Base-by-base conservation (phyloP, 352 stramenopile genomes). In the Globisporangium spiculum region DNA sequence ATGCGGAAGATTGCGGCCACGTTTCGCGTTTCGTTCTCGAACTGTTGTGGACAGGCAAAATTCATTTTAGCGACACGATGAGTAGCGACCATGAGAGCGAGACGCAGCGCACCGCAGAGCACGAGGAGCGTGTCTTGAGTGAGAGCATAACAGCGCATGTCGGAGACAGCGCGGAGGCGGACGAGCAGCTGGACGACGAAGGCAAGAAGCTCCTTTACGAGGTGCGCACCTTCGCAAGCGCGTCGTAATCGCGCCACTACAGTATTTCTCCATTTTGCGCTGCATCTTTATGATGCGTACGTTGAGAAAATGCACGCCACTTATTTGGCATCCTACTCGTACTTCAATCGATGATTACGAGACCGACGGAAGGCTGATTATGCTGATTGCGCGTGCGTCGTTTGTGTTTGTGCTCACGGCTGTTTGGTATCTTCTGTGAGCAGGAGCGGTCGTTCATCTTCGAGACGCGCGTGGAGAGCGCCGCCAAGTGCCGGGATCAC, bases 381-480 rank as follows among this genome's bases (percentile, higher is more conserved):
- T 34, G 27, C 36, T 58, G 22, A 16, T 9, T 36, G 54, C 38
- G 24, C 10, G 26, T 56, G 6, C 12, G n/a, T 63, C 7, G 14
- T 12, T 14, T 36, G 9, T 26, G 26, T 10, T 26, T 41, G 27
- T 60, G 26, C 9, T n/a, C 10, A 18, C 12, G 56, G 10, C n/a
- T 20, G 41, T 22, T 22, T 50, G 14, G 7, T 50, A 18, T 22
- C 41, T 50, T n/a, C 16, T 22, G 41, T 52, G 54, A 52, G 12
- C 61, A 95, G 88, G 86, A 93, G 73, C 84, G 86, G 3, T 95
- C 88, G 1, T 92, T 77, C 69, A 90, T 95, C 65, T 95, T 95
- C 62, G 88, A 95, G 75, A 91, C 81, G 18, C 84, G 88, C 44
- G 81, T 94, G 20, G 81, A 93, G 60, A 80, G 75, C 30, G 86